Evolutionary conservation across 176 grass and related monocot species (phyloP).

Genomic region (Poa annua): DNA sequence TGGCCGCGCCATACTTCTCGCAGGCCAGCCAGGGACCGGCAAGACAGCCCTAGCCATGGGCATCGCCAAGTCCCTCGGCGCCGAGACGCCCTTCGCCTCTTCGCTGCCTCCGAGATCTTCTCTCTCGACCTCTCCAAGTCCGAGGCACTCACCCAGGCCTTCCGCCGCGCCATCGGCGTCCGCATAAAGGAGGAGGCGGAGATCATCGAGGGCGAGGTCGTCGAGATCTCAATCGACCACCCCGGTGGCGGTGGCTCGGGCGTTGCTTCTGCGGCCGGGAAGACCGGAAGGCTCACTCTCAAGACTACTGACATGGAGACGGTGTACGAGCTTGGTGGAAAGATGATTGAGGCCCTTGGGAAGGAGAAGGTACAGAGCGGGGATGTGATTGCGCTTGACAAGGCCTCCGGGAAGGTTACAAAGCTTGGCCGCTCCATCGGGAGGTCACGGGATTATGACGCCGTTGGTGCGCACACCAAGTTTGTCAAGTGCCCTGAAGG

Average conservation of each 20-base stretch:
- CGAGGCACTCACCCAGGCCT: constrained; percentile 87
- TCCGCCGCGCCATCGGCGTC: constrained; percentile 84
- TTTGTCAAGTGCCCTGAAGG: constrained; percentile 93
- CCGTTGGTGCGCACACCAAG: constrained; percentile 81
- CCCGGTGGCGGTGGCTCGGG: constrained; percentile 19
- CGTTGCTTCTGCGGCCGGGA: constrained; percentile 37
- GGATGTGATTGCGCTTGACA: constrained; percentile 87
- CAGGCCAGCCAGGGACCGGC: constrained; percentile 88
- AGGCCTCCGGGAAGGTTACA: constrained; percentile 78
- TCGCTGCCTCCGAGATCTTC: constrained; percentile 87
- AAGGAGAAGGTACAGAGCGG: constrained; percentile 98
- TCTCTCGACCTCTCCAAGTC: constrained; percentile 95
- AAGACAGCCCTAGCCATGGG: constrained; percentile 97
- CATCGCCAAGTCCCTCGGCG: constrained; percentile 91
- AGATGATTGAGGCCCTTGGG: constrained; percentile 96
- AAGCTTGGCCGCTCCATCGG: constrained; percentile 92
- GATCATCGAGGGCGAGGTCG: constrained; percentile 96
- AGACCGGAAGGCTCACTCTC: constrained; percentile 78
- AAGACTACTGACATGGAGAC: constrained; percentile 99
- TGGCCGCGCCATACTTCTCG: constrained; percentile 80
- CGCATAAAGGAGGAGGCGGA: constrained; percentile 99
- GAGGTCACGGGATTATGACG: constrained; percentile 84
- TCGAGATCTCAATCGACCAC: constrained; percentile 91
- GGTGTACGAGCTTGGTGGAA: constrained; percentile 86
- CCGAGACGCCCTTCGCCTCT: constrained; percentile 88